Evolutionary conservation across 2,329 filamentous ascomycete species (phyloP), one percentile per base, ranked within the genome.

Genomic region (Scedosporium apiospermum): DNA sequence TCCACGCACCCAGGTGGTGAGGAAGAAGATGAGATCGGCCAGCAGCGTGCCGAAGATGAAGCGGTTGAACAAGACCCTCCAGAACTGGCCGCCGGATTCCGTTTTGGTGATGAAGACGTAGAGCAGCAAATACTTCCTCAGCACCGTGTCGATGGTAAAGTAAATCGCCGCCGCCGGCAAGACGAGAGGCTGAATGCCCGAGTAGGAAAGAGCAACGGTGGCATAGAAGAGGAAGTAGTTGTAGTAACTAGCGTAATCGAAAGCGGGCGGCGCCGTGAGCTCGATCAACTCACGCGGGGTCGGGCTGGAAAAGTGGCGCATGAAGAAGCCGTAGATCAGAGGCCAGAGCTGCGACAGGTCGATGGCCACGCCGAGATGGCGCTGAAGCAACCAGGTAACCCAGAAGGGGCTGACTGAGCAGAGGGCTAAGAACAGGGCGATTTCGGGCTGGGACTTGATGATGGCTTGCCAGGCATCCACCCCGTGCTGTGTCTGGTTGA

Each of bases 71-170:
- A 98, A 74, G 1, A 93, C 85, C 18, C 91, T 87, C 95, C 95
- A 99, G 72, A 91, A 96, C 72, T 89, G 85, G 60, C 95, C 95
- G 7, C 93, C 95, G 0, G 93, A 97, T 72, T 99, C 95, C 30
- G 89, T 96, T 78, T 98, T 99, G 57, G 95, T 99, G 66, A 96
- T 84, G 71, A 97, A 98, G 66, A 97, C 89, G 75, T 99, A 96
- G 67, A 98, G 82, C 46, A 98, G 77, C 57, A 97, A 80, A 71
- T 99, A 99, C 76, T 98, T 98, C 82, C 96, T 97, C 71, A 98
- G 80, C 75, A 88, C 91, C 4, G 88, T 87, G 73, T 99, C 95
- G 60, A 99, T 79, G 60, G 80, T 78, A 73, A 98, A 98, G 80
- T 97, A 99, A 34, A 97, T 76, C 1, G 93, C 92, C 0, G 90